A percentile compares a stretch with the other conserved stretches of the same genome.
phyloP scores from a whole-genome alignment of 2,329 filamentous ascomycete genomes.

The Fusarium haematococcum region DNA sequence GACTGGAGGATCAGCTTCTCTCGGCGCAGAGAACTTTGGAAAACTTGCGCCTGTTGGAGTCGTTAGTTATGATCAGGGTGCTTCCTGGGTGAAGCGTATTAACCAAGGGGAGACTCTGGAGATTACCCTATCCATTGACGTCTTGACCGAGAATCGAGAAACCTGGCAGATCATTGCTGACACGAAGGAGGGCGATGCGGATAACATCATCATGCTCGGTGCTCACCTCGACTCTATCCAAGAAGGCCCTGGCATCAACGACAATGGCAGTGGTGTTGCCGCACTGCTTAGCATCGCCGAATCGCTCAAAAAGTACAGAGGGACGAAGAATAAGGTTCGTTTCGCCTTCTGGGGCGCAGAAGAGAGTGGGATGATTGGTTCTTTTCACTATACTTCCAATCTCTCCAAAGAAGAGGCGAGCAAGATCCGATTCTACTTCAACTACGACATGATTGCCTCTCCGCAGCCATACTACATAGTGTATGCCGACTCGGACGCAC shows the following conservation, averaged over 20 bases:
- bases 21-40: constrained; percentile 57
- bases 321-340: constrained; percentile 54
- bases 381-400: constrained; percentile 51
- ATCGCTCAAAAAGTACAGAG: constrained; percentile 50
- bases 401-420: constrained; percentile 52
- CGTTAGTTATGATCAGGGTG: constrained; percentile 49
- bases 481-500: constrained; percentile 54
- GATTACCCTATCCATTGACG: constrained; percentile 50
- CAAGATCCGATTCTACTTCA: constrained; percentile 74
- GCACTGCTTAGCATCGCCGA: constrained; percentile 51
- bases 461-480: constrained; percentile 52
- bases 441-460: constrained; percentile 77
- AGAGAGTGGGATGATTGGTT: constrained; percentile 56
- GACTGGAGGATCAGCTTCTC: constrained; percentile 59
- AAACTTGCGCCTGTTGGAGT: constrained; percentile 50
- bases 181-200: constrained; percentile 53
- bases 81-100: constrained; percentile 48
- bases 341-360: constrained; percentile 57
- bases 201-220: constrained; percentile 55
- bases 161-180: constrained; percentile 56
- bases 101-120: constrained; percentile 46
- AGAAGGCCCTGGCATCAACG: constrained; percentile 55
- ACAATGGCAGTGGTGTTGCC: constrained; percentile 53
- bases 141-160: constrained; percentile 51
- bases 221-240: constrained; percentile 55